Evolutionary conservation across 148 eudicot genomes (phyloP).

Genomic region (Chenopodium quinoa): DNA sequence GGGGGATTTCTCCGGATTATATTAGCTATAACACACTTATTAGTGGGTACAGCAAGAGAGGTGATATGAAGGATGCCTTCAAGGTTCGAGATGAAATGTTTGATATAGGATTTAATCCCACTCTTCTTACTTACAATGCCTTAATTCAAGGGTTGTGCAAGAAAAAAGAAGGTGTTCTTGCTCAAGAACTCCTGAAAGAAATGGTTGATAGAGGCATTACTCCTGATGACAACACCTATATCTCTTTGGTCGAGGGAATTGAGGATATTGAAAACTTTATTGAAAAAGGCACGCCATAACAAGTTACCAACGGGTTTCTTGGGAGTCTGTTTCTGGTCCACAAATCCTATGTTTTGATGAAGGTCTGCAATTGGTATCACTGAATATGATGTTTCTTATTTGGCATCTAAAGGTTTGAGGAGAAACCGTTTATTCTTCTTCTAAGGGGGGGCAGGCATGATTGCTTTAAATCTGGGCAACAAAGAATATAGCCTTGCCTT

Average conservation of each 20-base stretch:
- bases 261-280: constrained; percentile 29
- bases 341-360: not conserved
- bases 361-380: not conserved
- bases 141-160: constrained; percentile 72
- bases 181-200: constrained; percentile 64
- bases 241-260: constrained; percentile 58
- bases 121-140: constrained; percentile 70
- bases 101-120: constrained; percentile 60
- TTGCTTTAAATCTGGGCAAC: not conserved
- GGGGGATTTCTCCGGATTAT: constrained; percentile 67
- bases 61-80: constrained; percentile 66
- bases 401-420: not conserved
- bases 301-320: not conserved
- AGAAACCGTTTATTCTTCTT: not conserved
- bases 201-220: constrained; percentile 61
- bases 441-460: not conserved
- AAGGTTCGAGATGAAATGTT: constrained; percentile 69
- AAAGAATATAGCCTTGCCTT: not conserved
- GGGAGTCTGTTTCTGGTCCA: not conserved
- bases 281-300: not conserved
- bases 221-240: constrained; percentile 63
- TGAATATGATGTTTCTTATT: not conserved
- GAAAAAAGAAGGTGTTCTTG: constrained; percentile 50
- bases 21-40: constrained; percentile 69
- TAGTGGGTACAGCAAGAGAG: constrained; percentile 71